These are phyloP conservation scores for Bretziella fagacearum DNA, from an alignment of 2,329 filamentous ascomycete genomes.

Conservation along the genomic window DNA sequence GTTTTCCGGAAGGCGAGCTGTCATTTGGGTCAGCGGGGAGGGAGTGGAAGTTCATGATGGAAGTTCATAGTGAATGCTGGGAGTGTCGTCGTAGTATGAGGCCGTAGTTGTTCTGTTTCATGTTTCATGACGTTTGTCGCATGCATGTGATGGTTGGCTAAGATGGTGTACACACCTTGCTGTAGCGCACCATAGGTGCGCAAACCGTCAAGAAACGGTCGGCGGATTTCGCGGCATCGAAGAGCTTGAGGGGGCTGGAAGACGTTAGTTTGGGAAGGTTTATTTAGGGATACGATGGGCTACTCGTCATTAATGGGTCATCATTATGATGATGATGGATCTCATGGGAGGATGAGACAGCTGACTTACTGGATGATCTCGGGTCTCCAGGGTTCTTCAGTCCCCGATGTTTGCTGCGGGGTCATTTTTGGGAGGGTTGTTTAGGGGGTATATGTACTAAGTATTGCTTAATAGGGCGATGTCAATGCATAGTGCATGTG, in stretches of 20 bases:
- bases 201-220: conserved; percentile 39
- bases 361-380: conserved; percentile 13
- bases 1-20: conserved; percentile 54
- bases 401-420: not conserved
- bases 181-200: conserved; percentile 53
- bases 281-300: not conserved
- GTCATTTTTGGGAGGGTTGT: not conserved
- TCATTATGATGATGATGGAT: not conserved
- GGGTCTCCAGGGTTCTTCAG: conserved; percentile 6
- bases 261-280: not conserved
- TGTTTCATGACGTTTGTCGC: too few species aligned
- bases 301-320: not conserved
- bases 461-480: too few species aligned
- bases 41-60: not conserved
- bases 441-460: not conserved
- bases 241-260: conserved; percentile 39
- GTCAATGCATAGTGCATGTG: too few species aligned
- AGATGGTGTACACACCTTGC: conserved; percentile 27
- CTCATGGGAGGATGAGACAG: too few species aligned
- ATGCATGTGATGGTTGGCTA: too few species aligned
- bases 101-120: too few species aligned
- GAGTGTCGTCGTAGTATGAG: not conserved
- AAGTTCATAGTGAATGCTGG: not conserved
- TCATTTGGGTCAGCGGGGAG: too few species aligned
- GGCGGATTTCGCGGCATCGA: conserved; percentile 35